Evolutionary conservation across 345 rosid species (phyloP).

Genomic region (Syzygium grande): DNA sequence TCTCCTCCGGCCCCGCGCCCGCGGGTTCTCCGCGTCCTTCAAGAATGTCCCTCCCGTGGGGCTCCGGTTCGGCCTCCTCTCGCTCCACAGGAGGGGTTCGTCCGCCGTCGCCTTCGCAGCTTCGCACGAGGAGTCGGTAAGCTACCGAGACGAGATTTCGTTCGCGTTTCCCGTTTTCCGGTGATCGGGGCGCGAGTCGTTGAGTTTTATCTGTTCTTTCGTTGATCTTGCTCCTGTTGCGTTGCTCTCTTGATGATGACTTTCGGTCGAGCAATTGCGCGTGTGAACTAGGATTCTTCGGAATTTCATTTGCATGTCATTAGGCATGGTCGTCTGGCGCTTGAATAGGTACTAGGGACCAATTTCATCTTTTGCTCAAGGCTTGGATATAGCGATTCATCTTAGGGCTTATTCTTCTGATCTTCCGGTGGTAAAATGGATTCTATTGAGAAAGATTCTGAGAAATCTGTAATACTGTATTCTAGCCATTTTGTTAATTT

Average conservation of each 20-base stretch:
- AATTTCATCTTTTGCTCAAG: neutral
- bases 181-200: neutral
- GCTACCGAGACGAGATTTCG: neutral
- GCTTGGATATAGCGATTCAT: neutral
- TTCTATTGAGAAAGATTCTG: neutral
- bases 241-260: neutral
- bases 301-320: neutral
- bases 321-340: neutral
- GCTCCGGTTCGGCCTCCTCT: neutral
- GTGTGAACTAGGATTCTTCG: neutral
- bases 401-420: neutral
- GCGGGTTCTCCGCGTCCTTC: neutral
- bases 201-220: neutral
- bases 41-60: neutral
- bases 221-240: neutral
- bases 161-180: neutral
- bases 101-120: constrained; percentile 1
- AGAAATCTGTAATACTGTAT: neutral
- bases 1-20: neutral
- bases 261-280: neutral
- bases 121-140: constrained; percentile 12
- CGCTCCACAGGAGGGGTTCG: neutral
- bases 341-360: neutral
- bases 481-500: neutral
- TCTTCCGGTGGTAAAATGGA: neutral